Evolutionary conservation across 1,284 basidiomycete genomes (phyloP), one percentile per base, ranked within the genome.

Genomic region (Ceratorhiza oryzae-sativae): DNA sequence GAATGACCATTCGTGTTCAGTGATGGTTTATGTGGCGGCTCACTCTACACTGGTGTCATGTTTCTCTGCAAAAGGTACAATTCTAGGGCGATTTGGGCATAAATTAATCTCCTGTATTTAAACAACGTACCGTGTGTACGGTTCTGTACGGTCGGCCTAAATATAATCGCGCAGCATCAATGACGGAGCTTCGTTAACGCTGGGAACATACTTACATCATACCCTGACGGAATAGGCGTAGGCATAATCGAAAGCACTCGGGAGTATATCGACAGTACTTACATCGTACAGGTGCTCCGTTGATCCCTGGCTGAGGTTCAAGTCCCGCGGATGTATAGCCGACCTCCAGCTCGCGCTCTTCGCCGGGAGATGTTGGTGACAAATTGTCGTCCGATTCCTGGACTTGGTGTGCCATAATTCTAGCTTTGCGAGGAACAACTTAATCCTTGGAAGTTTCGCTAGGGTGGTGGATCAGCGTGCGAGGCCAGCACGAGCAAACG

Each of bases 1-100:
- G 42, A 8, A 30, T 41, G n/a, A 45, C 15, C 15, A 45, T 27
- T 68, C 48, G 71, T 75, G 62, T 51, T 53, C 59, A 73, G 36
- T 32, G 15, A 12, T 6, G 32, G 13, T 23, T 45, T 8, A 13
- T 60, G 55, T 48, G 61, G 83, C 42, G 55, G 46, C 88, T 77
- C 77, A 92, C 91, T 92, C 92, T 74, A 93, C 84, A 75, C 87
- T 91, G 23, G 92, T 91, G 78, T 93, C 91, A 79, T 88, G 84
- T 77, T 84, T 87, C 82, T 92, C 90, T 79, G 92, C 90, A 78
- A 93, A 93, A 30, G 91, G 91, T 62, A 85, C 83, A 76, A 91
- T 93, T 71, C 71, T 67, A 55, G 4, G 18, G 15, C 18, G 6
- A 4, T 42, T 32, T 45, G 13, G 32, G 46, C 15, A 12, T 15